phyloP scores from a whole-genome alignment of 768 basidiomycete species.

The Hirschioporus abietinus region DNA sequence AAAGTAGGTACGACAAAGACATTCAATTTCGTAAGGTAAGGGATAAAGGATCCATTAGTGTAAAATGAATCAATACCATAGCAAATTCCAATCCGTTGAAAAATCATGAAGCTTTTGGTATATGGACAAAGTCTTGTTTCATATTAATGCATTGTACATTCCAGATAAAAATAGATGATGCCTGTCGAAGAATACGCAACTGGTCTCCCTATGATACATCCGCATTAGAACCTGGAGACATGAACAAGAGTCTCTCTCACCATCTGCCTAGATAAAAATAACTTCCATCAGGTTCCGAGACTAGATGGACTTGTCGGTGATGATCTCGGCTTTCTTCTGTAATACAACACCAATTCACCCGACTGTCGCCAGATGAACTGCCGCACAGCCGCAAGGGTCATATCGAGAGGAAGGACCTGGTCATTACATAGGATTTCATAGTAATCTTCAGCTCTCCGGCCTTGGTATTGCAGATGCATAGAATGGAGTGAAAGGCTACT shows the following conservation, averaged over 20 bases:
- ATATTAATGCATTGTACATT: neutral
- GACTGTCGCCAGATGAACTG: slow-evolving; percentile 85
- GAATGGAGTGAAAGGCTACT: neutral
- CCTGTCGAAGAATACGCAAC: neutral
- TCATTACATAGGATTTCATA: slow-evolving; percentile 91
- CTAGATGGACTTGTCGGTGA: neutral
- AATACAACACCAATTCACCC: slow-evolving; percentile 70
- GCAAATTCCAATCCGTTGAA: neutral
- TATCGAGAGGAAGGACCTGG: slow-evolving; percentile 71
- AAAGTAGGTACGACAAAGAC: too few relatives aligned
- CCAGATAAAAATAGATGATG: neutral
- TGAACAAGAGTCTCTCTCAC: neutral
- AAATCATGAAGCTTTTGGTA: neutral
- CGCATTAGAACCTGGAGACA: neutral
- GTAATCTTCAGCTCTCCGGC: slow-evolving; percentile 50
- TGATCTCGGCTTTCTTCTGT: slow-evolving; percentile 37
- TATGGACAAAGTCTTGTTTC: neutral
- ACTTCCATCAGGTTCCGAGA: neutral
- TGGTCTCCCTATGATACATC: neutral
- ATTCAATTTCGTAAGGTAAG: too few relatives aligned
- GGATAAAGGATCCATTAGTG: too few relatives aligned
- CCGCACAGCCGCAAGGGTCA: slow-evolving; percentile 87
- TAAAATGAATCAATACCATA: too few relatives aligned
- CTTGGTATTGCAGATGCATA: neutral
- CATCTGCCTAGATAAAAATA: neutral